Evolutionary conservation across 1,284 basidiomycete species (phyloP).

Genomic region (Pascua guehoae): DNA sequence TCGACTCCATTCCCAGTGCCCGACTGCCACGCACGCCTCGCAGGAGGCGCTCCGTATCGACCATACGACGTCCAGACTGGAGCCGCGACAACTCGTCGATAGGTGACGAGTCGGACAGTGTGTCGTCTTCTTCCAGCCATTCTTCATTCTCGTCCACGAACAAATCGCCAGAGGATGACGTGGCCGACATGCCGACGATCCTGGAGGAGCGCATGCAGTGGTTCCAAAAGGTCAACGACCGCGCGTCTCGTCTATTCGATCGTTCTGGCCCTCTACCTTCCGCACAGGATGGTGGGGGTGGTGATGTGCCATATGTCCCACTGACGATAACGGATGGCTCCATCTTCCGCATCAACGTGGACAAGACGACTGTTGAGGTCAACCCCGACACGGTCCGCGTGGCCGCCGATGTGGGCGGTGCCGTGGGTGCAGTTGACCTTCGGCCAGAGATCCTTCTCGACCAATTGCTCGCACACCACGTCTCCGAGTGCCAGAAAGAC

Average conservation of each 20-base stretch:
- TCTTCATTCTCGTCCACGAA: constrained; percentile 2
- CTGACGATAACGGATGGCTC: constrained; percentile 11
- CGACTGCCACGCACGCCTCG: neutral
- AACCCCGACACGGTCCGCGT: constrained; percentile 8
- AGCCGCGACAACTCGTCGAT: constrained; percentile 11
- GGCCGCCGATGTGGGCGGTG: constrained; percentile 1
- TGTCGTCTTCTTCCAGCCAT: constrained; percentile 7
- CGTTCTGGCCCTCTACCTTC: neutral
- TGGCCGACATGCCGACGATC: constrained; percentile 6
- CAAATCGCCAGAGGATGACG: neutral
- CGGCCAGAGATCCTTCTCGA: constrained; percentile 10
- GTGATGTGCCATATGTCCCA: neutral
- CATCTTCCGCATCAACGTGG: constrained; percentile 9
- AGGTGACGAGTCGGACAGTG: constrained; percentile 26
- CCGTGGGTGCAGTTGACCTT: neutral
- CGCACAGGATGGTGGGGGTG: neutral
- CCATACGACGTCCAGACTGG: too few species aligned
- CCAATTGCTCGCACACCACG: constrained; percentile 9
- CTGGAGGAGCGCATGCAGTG: constrained; percentile 10
- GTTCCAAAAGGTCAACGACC: constrained; percentile 12
- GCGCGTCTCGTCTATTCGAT: constrained; percentile 7
- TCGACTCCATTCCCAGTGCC: neutral
- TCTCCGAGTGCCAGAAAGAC: constrained; percentile 7
- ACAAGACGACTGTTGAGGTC: constrained; percentile 10
- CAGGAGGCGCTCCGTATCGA: too few species aligned